Conservation (phyloP, 257 asterid genomes). For the Penstemon eatonii region DNA sequence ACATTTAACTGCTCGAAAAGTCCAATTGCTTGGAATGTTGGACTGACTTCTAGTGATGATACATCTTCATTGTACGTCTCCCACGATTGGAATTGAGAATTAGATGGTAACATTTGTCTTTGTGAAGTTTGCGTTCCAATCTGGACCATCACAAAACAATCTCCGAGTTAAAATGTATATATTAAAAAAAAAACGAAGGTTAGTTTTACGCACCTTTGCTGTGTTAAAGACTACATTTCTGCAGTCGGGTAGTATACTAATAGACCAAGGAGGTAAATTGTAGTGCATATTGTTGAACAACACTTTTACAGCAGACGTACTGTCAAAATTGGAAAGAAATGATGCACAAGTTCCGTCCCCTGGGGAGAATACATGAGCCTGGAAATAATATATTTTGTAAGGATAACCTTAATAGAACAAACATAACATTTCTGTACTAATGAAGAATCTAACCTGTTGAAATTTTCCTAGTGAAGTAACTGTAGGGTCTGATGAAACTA, state of each 20-base stretch:
- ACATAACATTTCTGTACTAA: not conserved
- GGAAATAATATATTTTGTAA: not conserved
- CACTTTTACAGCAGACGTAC: conserved; percentile 44
- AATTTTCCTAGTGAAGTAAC: too few relatives aligned
- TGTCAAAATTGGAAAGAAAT: conserved; percentile 58
- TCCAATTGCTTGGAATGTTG: conserved; percentile 44
- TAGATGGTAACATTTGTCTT: conserved; percentile 39
- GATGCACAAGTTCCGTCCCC: conserved; percentile 58
- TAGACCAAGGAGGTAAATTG: conserved; percentile 73
- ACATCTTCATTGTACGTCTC: conserved; percentile 54
- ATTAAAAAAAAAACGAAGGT: not conserved
- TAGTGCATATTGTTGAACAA: conserved; percentile 48
- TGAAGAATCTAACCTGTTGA: too few relatives aligned
- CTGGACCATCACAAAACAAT: conserved; percentile 26
- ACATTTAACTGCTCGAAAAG: conserved; percentile 63
- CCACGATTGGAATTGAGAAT: conserved; percentile 49
- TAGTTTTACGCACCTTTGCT: conserved; percentile 43
- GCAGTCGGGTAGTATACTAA: conserved; percentile 78
- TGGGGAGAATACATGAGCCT: conserved; percentile 55
- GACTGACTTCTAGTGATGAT: conserved; percentile 37
- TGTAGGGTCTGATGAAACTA: too few relatives aligned
- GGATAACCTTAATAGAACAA: not conserved
- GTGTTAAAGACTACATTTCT: conserved; percentile 59
- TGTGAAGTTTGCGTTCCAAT: conserved; percentile 50
- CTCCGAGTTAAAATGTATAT: not conserved